These are phyloP conservation scores for Betula pendula DNA, from an alignment of 306 rosid genomes.

Conservation along the genomic window DNA sequence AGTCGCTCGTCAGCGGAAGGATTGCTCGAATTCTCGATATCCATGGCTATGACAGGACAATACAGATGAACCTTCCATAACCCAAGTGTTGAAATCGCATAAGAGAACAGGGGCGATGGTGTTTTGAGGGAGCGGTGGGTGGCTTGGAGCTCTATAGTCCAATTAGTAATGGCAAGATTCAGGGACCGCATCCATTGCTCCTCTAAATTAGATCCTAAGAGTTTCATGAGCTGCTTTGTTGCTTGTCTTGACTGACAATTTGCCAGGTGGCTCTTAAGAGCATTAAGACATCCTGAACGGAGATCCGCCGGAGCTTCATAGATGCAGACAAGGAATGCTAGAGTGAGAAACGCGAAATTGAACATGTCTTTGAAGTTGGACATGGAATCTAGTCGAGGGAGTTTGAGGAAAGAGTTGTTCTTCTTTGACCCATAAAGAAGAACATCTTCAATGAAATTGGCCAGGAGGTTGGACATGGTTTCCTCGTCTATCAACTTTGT, in stretches of 20 bases:
- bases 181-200: slow-evolving; percentile 92
- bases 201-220: slow-evolving; percentile 76
- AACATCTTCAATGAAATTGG: slow-evolving; percentile 60
- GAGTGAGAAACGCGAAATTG: slow-evolving; percentile 64
- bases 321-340: slow-evolving; percentile 70
- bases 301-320: slow-evolving; percentile 76
- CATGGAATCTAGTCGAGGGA: slow-evolving; percentile 46
- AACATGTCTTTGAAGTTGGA: slow-evolving; percentile 54
- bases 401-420: slow-evolving; percentile 40
- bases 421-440: slow-evolving; percentile 75
- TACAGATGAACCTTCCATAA: slow-evolving; percentile 82
- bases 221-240: slow-evolving; percentile 61
- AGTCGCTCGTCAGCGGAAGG: slow-evolving; percentile 67
- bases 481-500: slow-evolving; percentile 36
- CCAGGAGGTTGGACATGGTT: slow-evolving; percentile 50
- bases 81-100: slow-evolving; percentile 60
- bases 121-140: slow-evolving; percentile 37
- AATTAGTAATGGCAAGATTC: slow-evolving; percentile 83
- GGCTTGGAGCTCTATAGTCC: slow-evolving; percentile 66
- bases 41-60: slow-evolving; percentile 85
- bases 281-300: slow-evolving; percentile 52
- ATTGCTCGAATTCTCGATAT: slow-evolving; percentile 45
- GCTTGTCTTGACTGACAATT: slow-evolving; percentile 48
- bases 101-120: slow-evolving; percentile 76
- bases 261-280: slow-evolving; percentile 45